Conservation (phyloP, 805 yeast genomes). For the Candida chauliodis region DNA sequence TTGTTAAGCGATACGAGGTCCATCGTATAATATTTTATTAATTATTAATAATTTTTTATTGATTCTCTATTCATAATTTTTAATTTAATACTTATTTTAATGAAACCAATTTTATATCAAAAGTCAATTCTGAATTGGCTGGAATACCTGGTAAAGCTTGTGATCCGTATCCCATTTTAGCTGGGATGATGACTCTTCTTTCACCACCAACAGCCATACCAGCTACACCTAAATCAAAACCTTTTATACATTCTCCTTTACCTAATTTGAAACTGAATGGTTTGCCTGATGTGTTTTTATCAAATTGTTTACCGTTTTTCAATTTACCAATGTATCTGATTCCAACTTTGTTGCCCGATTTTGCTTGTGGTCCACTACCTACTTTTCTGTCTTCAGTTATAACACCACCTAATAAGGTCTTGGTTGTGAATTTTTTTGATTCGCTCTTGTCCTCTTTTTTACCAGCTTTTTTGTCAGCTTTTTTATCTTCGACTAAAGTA, state of each 20-base stretch:
- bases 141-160: conserved; percentile 96
- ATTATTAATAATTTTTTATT: neutral
- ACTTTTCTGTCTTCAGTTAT: conserved; percentile 85
- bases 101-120: conserved; percentile 90
- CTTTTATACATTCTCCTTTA: conserved; percentile 97
- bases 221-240: conserved; percentile 97
- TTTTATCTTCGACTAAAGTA: conserved; percentile 25
- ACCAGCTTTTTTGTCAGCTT: conserved; percentile 21
- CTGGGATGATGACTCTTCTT: conserved; percentile 94
- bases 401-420: conserved; percentile 89
- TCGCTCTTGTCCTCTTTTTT: conserved; percentile 19
- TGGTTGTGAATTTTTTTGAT: conserved; percentile 55
- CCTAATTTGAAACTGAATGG: conserved; percentile 91
- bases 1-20: no score
- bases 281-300: conserved; percentile 95
- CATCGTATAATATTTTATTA: neutral
- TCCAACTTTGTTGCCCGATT: conserved; percentile 86
- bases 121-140: conserved; percentile 92
- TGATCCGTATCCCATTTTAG: conserved; percentile 95
- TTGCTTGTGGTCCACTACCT: conserved; percentile 87
- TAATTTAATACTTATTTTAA: conserved; percentile 67
- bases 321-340: conserved; percentile 98
- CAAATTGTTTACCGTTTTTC: conserved; percentile 93
- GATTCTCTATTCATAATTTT: no score
- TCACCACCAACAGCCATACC: conserved; percentile 99